Evolutionary conservation across 495 filamentous ascomycete species (phyloP), one percentile per base, ranked within the genome.

Genomic region (Xylaria intraflava): DNA sequence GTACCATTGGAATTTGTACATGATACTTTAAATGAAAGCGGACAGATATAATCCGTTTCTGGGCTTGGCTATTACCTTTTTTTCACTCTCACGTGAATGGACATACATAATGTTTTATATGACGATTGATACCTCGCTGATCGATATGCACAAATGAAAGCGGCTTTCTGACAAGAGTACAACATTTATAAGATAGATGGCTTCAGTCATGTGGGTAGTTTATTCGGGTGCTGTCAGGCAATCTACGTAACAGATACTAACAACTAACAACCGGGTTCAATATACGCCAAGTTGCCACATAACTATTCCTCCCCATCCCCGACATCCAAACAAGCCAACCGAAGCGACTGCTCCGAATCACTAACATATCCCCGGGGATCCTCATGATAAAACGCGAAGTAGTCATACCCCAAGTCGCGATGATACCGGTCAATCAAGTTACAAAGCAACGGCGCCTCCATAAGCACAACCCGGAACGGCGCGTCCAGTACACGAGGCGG

Each of bases 391-490:
- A 53, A 53, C 0, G 42, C 51, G 14, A 53, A 53, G 3, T 53
- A 53, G 4, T 46, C 42, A 14, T 6, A 40, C 3, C 51, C 51
- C 6, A 46, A 17, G 8, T 53, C 51, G 0, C 38, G 45, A 23
- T 53, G 51, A 33, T 46, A 53, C 9, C 51, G 22, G 11, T 53
- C 51, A 8, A 53, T 53, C 5, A 53, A 24, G 17, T 53, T 42
- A 35, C 33, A 53, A 1, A 53, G 31, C 9, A 53, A n/a, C 0
- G 51, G 51, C 22, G 51, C 43, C 2, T 20, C 12, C 0, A 46
- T 31, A 19, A 53, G 42, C 12, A 31, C 51, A 3, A 40, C 23
- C 14, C 30, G 31, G 19, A 53, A 53, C 1, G 29, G 31, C 2
- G 51, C 29, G 1, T 10, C 3, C 0, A 53, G 26, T 14, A 53